Conservation (phyloP, 768 basidiomycete genomes). For the Lentinula detonsa region DNA sequence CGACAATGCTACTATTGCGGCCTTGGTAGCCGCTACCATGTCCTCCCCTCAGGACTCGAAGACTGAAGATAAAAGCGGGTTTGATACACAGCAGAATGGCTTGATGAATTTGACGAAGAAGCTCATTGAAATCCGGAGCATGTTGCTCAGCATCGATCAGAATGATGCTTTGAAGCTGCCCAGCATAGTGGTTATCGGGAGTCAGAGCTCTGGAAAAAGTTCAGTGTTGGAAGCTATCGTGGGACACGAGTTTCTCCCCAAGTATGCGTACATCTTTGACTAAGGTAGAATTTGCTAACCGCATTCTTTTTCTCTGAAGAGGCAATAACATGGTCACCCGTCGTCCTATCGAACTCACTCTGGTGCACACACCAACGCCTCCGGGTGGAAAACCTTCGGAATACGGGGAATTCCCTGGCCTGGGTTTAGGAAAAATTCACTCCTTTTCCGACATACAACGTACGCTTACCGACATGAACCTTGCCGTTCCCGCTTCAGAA, state of each 20-base stretch:
- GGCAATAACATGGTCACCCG: slow-evolving; percentile 99
- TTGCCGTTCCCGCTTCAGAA: slow-evolving; percentile 84
- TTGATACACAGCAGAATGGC: slow-evolving; percentile 63
- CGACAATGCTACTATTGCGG: slow-evolving; percentile 62
- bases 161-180: slow-evolving; percentile 91
- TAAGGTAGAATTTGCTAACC: slow-evolving; percentile 1
- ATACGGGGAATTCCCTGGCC: slow-evolving; percentile 91
- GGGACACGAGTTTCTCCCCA: slow-evolving; percentile 96
- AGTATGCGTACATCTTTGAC: slow-evolving; percentile 49
- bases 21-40: slow-evolving; percentile 71
- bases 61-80: slow-evolving; percentile 14
- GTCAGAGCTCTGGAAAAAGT: slow-evolving; percentile 98
- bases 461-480: slow-evolving; percentile 90
- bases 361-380: slow-evolving; percentile 79
- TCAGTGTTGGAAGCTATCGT: slow-evolving; percentile 97
- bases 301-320: slow-evolving; percentile 33
- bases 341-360: slow-evolving; percentile 94
- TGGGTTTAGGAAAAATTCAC: slow-evolving; percentile 84
- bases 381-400: slow-evolving; percentile 56
- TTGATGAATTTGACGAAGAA: slow-evolving; percentile 92
- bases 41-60: slow-evolving; percentile 68
- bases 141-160: slow-evolving; percentile 95
- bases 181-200: slow-evolving; percentile 97
- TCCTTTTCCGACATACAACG: slow-evolving; percentile 91
- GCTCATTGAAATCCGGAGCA: slow-evolving; percentile 91